These are phyloP conservation scores for Kappamyces sp. DNA, from an alignment of 192 early-diverging fungal species.

Conservation along the genomic window DNA sequence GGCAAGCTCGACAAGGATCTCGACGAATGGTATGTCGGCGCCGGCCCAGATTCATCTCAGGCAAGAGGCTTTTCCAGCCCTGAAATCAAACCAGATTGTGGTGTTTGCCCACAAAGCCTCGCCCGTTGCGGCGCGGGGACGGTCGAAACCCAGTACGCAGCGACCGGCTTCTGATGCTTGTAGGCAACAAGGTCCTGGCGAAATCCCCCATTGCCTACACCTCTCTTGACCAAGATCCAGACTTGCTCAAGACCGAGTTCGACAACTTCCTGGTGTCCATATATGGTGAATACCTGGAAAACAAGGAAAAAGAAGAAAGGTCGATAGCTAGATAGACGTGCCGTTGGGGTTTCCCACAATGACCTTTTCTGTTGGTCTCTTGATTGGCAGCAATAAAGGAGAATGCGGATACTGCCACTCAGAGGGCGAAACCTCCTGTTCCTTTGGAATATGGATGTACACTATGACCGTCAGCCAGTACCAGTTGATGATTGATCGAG, in stretches of 20 bases:
- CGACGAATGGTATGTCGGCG: conserved; percentile 28
- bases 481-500: conserved; percentile 63
- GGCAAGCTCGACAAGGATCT: conserved; percentile 37
- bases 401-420: conserved; percentile 68
- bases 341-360: not conserved
- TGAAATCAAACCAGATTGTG: conserved; percentile 26
- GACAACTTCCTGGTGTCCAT: conserved; percentile 28
- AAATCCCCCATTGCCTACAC: conserved; percentile 27
- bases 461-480: conserved; percentile 44
- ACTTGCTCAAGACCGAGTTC: conserved; percentile 32
- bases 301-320: conserved; percentile 32
- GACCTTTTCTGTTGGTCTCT: not conserved
- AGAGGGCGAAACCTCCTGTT: conserved; percentile 37
- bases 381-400: conserved; percentile 18
- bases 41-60: conserved; percentile 10
- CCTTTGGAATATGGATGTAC: conserved; percentile 61
- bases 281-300: conserved; percentile 22
- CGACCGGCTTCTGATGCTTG: not conserved
- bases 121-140: not conserved
- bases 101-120: conserved; percentile 32
- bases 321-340: conserved; percentile 8
- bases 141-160: conserved; percentile 9
- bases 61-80: conserved; percentile 26
- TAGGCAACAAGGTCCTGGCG: conserved; percentile 21
- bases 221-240: conserved; percentile 29